Conservation (phyloP, 148 eudicot genomes). For the Spergularia bocconei region DNA sequence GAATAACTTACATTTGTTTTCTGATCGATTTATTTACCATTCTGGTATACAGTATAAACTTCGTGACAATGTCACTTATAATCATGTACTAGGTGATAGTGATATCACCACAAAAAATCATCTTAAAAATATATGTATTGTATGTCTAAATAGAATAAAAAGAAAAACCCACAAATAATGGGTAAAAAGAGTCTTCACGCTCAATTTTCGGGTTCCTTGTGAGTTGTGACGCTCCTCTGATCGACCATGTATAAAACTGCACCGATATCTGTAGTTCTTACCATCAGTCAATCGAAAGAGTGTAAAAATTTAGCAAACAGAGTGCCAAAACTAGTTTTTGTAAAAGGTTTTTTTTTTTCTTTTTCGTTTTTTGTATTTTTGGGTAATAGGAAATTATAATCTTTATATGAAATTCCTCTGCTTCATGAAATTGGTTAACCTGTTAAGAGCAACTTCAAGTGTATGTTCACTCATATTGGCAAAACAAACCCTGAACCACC, state of each 20-base stretch:
- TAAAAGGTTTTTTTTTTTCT: too few relatives aligned
- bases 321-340: too few relatives aligned
- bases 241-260: background rate
- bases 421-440: conserved; percentile 58
- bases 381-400: background rate
- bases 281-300: background rate
- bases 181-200: background rate
- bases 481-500: conserved; percentile 92
- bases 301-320: background rate
- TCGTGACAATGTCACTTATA: conserved; percentile 15
- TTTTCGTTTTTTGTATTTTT: too few relatives aligned
- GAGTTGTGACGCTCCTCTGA: background rate
- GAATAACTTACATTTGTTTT: background rate
- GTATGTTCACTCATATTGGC: conserved; percentile 86
- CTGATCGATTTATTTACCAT: conserved; percentile 11
- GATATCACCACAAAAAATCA: conserved; percentile 36
- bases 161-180: background rate
- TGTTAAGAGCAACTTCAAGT: conserved; percentile 55
- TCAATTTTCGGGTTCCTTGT: background rate
- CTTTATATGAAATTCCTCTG: conserved; percentile 24
- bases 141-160: background rate
- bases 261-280: background rate
- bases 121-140: background rate
- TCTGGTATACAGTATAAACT: background rate
- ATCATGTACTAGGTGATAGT: conserved; percentile 23